Evolutionary conservation across 129 eudicot species (phyloP).

Genomic region (Artemisia annua): DNA sequence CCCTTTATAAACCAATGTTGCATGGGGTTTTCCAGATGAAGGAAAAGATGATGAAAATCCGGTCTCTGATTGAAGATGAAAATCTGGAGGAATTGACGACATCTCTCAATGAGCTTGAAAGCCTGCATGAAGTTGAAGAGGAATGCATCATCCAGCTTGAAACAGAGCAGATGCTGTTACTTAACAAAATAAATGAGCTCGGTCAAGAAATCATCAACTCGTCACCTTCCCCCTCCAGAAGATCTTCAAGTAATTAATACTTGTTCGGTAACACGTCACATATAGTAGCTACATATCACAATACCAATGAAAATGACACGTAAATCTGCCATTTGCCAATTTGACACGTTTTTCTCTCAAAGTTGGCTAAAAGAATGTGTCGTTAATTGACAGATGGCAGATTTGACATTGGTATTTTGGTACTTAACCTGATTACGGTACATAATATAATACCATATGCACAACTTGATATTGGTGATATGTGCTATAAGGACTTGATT

Average conservation of each 20-base stretch:
- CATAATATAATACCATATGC: not conserved
- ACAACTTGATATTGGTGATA: too few relatives aligned
- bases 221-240: slow-evolving; percentile 51
- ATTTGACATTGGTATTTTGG: slow-evolving; percentile 15
- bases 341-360: not conserved
- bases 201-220: slow-evolving; percentile 90
- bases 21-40: slow-evolving; percentile 55
- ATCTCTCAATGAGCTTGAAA: slow-evolving; percentile 66
- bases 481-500: too few relatives aligned
- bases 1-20: not conserved
- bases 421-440: slow-evolving; percentile 20
- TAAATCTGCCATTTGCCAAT: not conserved
- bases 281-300: not conserved
- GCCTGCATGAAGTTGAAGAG: slow-evolving; percentile 70
- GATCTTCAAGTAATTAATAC: slow-evolving; percentile 35
- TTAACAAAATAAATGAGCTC: slow-evolving; percentile 75
- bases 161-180: slow-evolving; percentile 77
- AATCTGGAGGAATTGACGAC: slow-evolving; percentile 56
- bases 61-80: slow-evolving; percentile 54
- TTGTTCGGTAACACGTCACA: too few relatives aligned
- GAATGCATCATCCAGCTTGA: slow-evolving; percentile 81
- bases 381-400: not conserved
- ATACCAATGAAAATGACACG: not conserved
- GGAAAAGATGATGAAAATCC: slow-evolving; percentile 65
- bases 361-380: not conserved